Base-by-base conservation (phyloP, 2,329 filamentous ascomycete genomes). In the Colletotrichum shisoi region DNA sequence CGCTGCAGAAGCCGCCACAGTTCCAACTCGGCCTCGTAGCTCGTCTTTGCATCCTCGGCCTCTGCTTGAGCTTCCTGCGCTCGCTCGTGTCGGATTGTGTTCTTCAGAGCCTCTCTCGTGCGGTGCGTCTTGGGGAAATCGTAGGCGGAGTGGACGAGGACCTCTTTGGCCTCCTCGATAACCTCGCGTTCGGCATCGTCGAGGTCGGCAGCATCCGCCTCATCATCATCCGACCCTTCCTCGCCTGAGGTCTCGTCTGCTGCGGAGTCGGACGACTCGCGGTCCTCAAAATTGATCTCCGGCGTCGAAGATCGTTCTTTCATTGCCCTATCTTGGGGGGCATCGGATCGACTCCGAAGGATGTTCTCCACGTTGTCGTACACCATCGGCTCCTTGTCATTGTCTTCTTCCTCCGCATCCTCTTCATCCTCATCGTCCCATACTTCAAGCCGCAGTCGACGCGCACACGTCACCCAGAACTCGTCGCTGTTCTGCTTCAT, bases 361-460 rank as follows among this genome's bases (percentile, higher is more conserved):
- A 73, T 74, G 1, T 71, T 70, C 71, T 85, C 83, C 9, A 84
- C 79, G 37, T 81, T 77, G 17, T 81, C 76, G 68, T 81, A 84
- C 0, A 77, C 70, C 77, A 85, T 77, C 13, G 73, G 72, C 6
- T 71, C 71, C 11, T 59, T 62, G 9, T 71, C 69, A 4, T 71
- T 71, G 9, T 59, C 62, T 11, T 71, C 70, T 7, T 71, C 53
- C 12, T 70, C 67, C 4, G n/a, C 60, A 19, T 44, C 54, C 15
- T 49, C 49, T 17, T 42, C 59, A 1, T 39, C 40, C 5, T 67
- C 71, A 3, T 82, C 75, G 6, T 81, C 76, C 46, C 78, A 79
- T 4, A 88, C 81, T 17, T 82, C 76, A 3, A 88, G 71, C 4
- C 81, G 76, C 44, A 88, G 71, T 52, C 86, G 77, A 39, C 85